Evolutionary conservation across 306 rosid genomes (phyloP).

Genomic region (Canavalia ensiformis): DNA sequence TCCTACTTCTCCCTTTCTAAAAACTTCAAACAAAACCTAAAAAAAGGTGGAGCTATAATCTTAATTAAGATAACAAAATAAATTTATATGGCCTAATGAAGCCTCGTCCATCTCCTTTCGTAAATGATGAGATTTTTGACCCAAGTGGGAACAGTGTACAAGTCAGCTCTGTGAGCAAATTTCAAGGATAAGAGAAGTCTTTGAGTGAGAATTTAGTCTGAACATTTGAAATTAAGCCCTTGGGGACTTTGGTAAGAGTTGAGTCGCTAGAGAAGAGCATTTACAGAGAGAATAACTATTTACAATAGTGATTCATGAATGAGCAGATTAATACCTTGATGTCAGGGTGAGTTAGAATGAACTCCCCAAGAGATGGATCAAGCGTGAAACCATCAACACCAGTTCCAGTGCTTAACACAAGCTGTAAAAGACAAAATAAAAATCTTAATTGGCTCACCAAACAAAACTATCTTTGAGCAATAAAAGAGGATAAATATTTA

Average conservation of each 20-base stretch:
- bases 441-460: not conserved
- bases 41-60: not conserved
- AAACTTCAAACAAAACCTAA: too few species aligned
- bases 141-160: not conserved
- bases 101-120: constrained; percentile 12
- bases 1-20: too few species aligned
- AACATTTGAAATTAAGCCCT: not conserved
- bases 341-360: constrained; percentile 86
- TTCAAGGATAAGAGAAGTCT: not conserved
- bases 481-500: not conserved
- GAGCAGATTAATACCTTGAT: constrained; percentile 62
- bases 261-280: not conserved
- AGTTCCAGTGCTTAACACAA: constrained; percentile 74
- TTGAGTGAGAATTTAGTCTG: not conserved
- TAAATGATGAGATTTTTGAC: constrained; percentile 1
- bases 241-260: not conserved
- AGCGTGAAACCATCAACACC: constrained; percentile 93
- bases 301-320: not conserved
- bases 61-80: not conserved
- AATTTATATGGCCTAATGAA: not conserved
- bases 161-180: not conserved
- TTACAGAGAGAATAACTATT: not conserved
- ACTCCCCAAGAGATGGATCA: constrained; percentile 92
- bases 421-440: constrained; percentile 45
- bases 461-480: not conserved